Base-by-base conservation (phyloP, 148 eudicot species). In the Diospyros lotus region DNA sequence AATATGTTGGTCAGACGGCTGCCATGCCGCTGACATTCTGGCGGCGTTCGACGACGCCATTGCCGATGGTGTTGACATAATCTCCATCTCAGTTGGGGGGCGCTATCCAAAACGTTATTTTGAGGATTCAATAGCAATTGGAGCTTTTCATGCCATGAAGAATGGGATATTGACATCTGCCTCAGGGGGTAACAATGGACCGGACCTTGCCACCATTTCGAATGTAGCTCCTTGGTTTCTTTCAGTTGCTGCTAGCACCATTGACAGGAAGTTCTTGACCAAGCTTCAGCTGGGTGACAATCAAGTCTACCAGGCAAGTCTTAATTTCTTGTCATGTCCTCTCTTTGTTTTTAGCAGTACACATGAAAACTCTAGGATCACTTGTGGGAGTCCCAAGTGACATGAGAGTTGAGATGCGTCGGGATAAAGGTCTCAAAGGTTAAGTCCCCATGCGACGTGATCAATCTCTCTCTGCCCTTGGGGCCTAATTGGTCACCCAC, bases 161-260 rank as follows among this genome's bases (percentile, higher is more conserved):
- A 66, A 55, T 1, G 86, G 86, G 4, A 77, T 83, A 4, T 51
- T 83, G 50, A 74, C 81, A 0, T 83, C 83, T 9, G 14, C 2
- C 14, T 5, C 83, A 38, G 86, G 79, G 6, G 86, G 83, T 1
- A 83, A 83, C 41, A 0, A 0, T 0, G 85, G 85, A 4, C 85
- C 85, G 0, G 43, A 42, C 0, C 77, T 69, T 61, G 13, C 3
- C 12, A 69, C 76, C 0, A 3, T 74, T 1, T 3, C 0, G 0
- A 80, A 77, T 11, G n/a, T 43, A 6, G 75, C 86, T n/a, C 86
- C 86, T 0, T 83, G 86, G 86, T 7, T 10, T 59, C 73, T 83
- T 28, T 51, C 78, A 0, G 86, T 83, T 3, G 83, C 81, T 55
- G 86, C 83, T 69, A 65, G 76, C 75, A 74, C 79, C 51, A 83